These are phyloP conservation scores for grape (Vitis vinifera) DNA, from an alignment of 164 flowering plant species.

Conservation along the genomic window DNA sequence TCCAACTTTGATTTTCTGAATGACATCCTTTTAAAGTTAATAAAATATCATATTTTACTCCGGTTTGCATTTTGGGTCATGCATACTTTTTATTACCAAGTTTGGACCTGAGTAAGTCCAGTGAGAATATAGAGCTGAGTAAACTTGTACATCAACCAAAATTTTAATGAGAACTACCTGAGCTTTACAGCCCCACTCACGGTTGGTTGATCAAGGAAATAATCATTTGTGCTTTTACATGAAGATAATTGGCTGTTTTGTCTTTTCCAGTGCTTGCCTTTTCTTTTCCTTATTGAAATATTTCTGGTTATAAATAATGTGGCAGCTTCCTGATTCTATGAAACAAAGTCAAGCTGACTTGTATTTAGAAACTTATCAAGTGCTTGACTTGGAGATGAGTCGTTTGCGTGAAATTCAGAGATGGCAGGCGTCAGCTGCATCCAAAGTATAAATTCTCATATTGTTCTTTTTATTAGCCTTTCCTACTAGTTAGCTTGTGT, in stretches of 20 bases:
- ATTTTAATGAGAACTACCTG: no score
- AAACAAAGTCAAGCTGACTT: constrained; percentile 97
- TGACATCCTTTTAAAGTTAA: no score
- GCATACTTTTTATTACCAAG: no score
- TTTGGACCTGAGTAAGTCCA: no score
- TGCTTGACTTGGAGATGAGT: constrained; percentile 98
- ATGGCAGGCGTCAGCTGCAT: constrained; percentile 94
- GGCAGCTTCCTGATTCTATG: constrained; percentile 99
- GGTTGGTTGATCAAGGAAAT: no score
- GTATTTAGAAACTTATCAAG: constrained; percentile 96
- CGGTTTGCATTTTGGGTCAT: no score
- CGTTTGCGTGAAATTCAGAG: constrained; percentile 95
- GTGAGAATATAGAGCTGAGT: no score
- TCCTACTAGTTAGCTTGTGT: not conserved
- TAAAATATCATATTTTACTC: no score
- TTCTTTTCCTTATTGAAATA: not conserved
- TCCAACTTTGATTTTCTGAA: no score
- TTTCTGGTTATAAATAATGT: constrained; percentile 12
- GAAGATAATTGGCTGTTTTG: not conserved
- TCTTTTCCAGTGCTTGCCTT: not conserved
- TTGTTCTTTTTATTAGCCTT: not conserved
- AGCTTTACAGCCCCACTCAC: no score
- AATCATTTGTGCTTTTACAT: no score
- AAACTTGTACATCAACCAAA: no score
- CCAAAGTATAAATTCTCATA: constrained; percentile 55